Evolutionary conservation across 1,284 basidiomycete species (phyloP).

Genomic region (Ustilago trichophora): DNA sequence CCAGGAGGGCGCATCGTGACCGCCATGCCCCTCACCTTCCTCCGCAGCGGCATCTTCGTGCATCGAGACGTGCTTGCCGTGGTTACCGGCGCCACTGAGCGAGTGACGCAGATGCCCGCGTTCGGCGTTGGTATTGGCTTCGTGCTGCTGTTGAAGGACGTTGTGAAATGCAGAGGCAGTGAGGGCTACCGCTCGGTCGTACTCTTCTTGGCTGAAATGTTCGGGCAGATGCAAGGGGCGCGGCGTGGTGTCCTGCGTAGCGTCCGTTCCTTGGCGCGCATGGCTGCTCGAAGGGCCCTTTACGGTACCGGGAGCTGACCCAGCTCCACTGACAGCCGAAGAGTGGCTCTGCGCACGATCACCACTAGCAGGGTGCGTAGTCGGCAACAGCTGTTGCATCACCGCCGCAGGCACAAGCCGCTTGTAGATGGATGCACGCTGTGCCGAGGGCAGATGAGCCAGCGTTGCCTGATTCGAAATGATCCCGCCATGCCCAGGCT

Average conservation of each 20-base stretch:
- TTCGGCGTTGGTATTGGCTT: conserved; percentile 8
- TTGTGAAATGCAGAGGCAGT: conserved; percentile 59
- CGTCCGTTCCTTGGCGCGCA: conserved; percentile 24
- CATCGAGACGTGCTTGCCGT: conserved; percentile 45
- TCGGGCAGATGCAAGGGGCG: conserved; percentile 51
- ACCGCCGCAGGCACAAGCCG: conserved; percentile 69
- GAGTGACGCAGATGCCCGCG: conserved; percentile 31
- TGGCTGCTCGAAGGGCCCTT: conserved; percentile 24
- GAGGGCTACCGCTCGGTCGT: conserved; percentile 55
- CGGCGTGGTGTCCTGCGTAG: conserved; percentile 17
- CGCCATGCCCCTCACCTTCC: conserved; percentile 74
- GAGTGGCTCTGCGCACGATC: conserved; percentile 21
- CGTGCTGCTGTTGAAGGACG: conserved; percentile 45
- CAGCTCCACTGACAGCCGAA: conserved; percentile 19
- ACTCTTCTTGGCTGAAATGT: conserved; percentile 53
- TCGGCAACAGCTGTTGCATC: conserved; percentile 62
- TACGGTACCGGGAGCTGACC: conserved; percentile 18
- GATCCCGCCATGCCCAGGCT: conserved; percentile 50
- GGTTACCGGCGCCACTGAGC: conserved; percentile 8
- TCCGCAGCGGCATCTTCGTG: conserved; percentile 45
- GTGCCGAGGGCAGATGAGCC: conserved; percentile 61
- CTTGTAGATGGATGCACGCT: conserved; percentile 79
- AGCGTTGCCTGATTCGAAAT: conserved; percentile 46
- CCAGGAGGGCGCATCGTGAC: conserved; percentile 89
- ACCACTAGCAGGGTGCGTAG: conserved; percentile 11